phyloP scores from a whole-genome alignment of 2,329 filamentous ascomycete species.

The Hyphodiscus sp. region DNA sequence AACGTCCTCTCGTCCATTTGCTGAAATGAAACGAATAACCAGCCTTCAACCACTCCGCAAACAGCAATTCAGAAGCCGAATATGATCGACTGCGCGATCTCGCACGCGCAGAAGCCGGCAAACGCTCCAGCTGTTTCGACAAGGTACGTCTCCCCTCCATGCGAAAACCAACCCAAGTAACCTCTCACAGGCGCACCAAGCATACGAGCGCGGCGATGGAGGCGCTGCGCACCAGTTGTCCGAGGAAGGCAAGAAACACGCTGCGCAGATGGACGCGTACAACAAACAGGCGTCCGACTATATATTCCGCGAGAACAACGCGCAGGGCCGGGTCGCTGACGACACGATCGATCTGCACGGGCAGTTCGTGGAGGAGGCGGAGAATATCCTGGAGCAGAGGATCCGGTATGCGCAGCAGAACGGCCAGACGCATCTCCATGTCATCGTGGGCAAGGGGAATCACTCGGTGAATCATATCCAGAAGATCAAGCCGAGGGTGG shows the following conservation, averaged over 20 bases:
- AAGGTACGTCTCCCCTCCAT: constrained; percentile 41
- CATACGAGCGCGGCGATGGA: constrained; percentile 79
- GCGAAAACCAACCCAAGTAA: not conserved
- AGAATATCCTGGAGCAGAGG: constrained; percentile 79
- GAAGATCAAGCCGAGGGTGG: constrained; percentile 93
- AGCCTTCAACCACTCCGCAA: constrained; percentile 72
- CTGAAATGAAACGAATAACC: not conserved
- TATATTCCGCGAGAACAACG: constrained; percentile 95
- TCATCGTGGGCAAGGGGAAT: constrained; percentile 94
- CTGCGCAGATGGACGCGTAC: constrained; percentile 76
- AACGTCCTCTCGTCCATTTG: not conserved
- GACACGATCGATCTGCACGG: constrained; percentile 95
- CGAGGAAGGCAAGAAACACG: constrained; percentile 79
- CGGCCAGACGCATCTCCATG: constrained; percentile 79
- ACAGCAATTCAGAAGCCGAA: constrained; percentile 67
- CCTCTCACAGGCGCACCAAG: constrained; percentile 57
- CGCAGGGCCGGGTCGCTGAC: constrained; percentile 60
- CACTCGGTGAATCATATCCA: constrained; percentile 77
- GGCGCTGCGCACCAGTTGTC: constrained; percentile 76
- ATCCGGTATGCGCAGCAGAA: constrained; percentile 69
- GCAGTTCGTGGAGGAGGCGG: constrained; percentile 89
- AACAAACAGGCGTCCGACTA: constrained; percentile 88
- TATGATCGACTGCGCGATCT: constrained; percentile 86
- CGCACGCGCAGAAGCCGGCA: constrained; percentile 72
- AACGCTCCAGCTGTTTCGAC: constrained; percentile 73